Evolutionary conservation across 148 eudicot genomes (phyloP).

Genomic region (Agrostemma githago): DNA sequence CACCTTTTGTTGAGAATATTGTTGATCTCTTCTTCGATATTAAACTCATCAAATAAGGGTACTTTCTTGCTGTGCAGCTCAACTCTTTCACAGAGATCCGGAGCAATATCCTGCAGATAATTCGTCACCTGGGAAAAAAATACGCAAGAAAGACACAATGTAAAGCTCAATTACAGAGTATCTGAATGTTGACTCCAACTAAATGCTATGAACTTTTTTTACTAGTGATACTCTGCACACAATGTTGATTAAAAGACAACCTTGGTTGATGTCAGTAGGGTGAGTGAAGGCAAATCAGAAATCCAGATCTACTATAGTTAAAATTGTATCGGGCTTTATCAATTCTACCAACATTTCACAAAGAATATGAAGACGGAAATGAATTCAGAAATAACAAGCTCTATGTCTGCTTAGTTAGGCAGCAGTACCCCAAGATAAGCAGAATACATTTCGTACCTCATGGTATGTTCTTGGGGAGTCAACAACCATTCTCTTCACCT

Average conservation of each 20-base stretch:
- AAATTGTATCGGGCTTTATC: not conserved
- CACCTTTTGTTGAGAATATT: slow-evolving; percentile 87
- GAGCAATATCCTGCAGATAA: slow-evolving; percentile 91
- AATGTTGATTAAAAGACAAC: not conserved
- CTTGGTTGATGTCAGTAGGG: not conserved
- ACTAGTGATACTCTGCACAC: not conserved
- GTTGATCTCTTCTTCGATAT: slow-evolving; percentile 83
- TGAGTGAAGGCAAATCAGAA: not conserved
- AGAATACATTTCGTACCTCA: slow-evolving; percentile 49
- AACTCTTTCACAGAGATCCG: slow-evolving; percentile 83
- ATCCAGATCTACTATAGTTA: not conserved
- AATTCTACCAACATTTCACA: slow-evolving; percentile 1
- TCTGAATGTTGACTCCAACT: not conserved
- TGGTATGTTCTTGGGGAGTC: slow-evolving; percentile 94
- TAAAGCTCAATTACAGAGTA: not conserved
- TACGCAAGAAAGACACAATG: not conserved
- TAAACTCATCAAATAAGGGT: slow-evolving; percentile 84
- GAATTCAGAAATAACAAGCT: not conserved
- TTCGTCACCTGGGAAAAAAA: slow-evolving; percentile 68
- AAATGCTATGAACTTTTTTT: not conserved
- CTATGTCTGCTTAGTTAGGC: not conserved
- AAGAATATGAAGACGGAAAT: slow-evolving; percentile 8
- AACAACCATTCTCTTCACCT: slow-evolving; percentile 89
- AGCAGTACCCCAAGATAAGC: not conserved
- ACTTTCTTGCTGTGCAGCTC: slow-evolving; percentile 64